Conservation (phyloP, 2,329 filamentous ascomycete genomes). For the Amylocarpus encephaloides region DNA sequence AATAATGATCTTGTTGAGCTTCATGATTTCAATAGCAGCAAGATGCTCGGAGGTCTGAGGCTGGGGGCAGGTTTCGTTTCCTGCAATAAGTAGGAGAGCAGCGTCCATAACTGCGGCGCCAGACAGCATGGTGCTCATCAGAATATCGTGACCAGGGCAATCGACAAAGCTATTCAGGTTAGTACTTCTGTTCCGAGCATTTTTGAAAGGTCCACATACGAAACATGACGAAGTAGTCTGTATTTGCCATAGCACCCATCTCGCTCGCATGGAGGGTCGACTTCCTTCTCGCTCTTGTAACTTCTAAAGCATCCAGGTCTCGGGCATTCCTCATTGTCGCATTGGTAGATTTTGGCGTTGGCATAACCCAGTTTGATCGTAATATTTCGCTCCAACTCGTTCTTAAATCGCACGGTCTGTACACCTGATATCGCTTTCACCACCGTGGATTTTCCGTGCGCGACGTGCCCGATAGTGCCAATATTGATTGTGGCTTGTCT, state of each 20-base stretch:
- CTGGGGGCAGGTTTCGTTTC: constrained; percentile 97
- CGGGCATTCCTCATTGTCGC: constrained; percentile 85
- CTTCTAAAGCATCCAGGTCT: constrained; percentile 92
- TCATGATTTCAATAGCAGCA: constrained; percentile 99
- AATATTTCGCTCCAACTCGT: constrained; percentile 97
- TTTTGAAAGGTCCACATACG: constrained; percentile 50
- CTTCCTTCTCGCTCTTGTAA: constrained; percentile 98
- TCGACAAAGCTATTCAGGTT: constrained; percentile 71
- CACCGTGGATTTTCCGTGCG: constrained; percentile 97
- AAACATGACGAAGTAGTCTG: constrained; percentile 82
- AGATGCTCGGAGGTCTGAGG: constrained; percentile 98
- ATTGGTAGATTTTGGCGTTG: constrained; percentile 99
- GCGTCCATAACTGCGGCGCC: constrained; percentile 99
- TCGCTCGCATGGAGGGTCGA: constrained; percentile 91
- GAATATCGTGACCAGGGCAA: constrained; percentile 99
- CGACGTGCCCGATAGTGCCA: constrained; percentile 96
- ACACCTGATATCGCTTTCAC: constrained; percentile 99
- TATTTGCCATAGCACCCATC: constrained; percentile 87
- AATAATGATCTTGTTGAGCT: constrained; percentile 98
- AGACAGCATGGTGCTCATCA: constrained; percentile 99
- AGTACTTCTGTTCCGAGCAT: constrained; percentile 16
- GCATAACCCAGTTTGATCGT: constrained; percentile 99
- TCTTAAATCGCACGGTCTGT: constrained; percentile 99
- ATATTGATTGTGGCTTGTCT: constrained; percentile 99
- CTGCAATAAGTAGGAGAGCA: constrained; percentile 89